Evolutionary conservation across 148 eudicot genomes (phyloP).

Genomic region (Vaccinium macrocarpon): DNA sequence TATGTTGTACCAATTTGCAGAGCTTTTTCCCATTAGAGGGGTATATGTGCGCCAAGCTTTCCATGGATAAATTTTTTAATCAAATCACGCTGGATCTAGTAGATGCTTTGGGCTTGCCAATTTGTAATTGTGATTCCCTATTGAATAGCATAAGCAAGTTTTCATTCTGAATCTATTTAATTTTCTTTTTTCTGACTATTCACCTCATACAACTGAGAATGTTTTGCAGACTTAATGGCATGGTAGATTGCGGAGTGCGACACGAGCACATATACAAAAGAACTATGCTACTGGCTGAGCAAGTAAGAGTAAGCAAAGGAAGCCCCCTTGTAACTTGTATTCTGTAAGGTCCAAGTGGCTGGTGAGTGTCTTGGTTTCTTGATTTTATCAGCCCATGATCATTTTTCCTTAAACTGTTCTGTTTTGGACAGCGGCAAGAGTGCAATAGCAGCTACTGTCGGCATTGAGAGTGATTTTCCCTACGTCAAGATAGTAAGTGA

Average conservation of each 20-base stretch:
- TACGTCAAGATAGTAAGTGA: conserved; percentile 89
- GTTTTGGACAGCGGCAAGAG: background rate
- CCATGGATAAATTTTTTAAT: background rate
- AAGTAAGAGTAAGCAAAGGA: conserved; percentile 91
- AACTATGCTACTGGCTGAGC: conserved; percentile 82
- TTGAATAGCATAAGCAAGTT: background rate
- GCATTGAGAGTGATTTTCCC: conserved; percentile 93
- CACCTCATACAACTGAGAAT: background rate
- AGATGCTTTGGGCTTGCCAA: background rate
- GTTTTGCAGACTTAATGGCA: conserved; percentile 73
- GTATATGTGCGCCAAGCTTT: background rate
- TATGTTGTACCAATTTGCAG: background rate
- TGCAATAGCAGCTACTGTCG: conserved; percentile 75
- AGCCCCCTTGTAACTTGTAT: conserved; percentile 92
- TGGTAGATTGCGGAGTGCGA: conserved; percentile 79
- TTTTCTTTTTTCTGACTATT: conserved; percentile 1
- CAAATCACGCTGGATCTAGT: background rate
- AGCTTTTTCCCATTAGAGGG: background rate
- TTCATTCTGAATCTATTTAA: background rate
- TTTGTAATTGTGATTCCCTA: background rate
- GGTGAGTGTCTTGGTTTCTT: conserved; percentile 33
- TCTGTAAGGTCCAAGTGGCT: conserved; percentile 94
- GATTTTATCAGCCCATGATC: background rate
- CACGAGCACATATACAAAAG: conserved; percentile 84
- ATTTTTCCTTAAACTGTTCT: background rate